A percentile compares a stretch with the other conserved stretches of the same genome.
These are phyloP conservation scores for Neocatenulostroma microsporum DNA, from an alignment of 2,329 filamentous ascomycete genomes.

Conservation along the genomic window DNA sequence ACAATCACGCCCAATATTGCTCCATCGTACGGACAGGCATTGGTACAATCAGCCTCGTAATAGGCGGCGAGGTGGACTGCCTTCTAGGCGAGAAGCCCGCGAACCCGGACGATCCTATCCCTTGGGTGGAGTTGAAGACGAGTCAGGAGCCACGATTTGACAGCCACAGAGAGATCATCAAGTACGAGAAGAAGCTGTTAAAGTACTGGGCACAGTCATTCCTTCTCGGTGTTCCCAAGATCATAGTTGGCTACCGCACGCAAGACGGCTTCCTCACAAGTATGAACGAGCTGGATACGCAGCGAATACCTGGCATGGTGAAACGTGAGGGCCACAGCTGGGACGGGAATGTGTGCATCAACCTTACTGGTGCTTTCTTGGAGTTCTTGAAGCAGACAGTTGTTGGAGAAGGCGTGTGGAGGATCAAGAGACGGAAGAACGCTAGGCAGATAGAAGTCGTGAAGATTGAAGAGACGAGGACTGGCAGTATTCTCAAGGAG, in stretches of 20 bases:
- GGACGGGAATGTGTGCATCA: conserved; percentile 92
- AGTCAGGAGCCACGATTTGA: conserved; percentile 37
- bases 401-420: conserved; percentile 71
- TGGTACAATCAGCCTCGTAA: conserved; percentile 63
- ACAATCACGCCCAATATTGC: conserved; percentile 91
- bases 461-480: conserved; percentile 63
- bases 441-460: conserved; percentile 65
- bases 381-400: conserved; percentile 48
- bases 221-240: conserved; percentile 81
- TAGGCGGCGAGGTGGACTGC: conserved; percentile 94
- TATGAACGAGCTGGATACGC: conserved; percentile 73
- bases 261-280: conserved; percentile 62
- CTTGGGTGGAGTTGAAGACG: conserved; percentile 95
- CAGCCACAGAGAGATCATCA: conserved; percentile 57
- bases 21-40: conserved; percentile 86
- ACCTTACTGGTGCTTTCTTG: conserved; percentile 74
- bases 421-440: conserved; percentile 57
- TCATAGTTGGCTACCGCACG: conserved; percentile 82
- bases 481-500: conserved; percentile 66
- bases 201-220: conserved; percentile 98
- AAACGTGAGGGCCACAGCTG: conserved; percentile 62
- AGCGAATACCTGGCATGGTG: conserved; percentile 67
- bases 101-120: conserved; percentile 58
- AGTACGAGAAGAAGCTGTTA: conserved; percentile 75
- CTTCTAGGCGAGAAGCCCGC: conserved; percentile 78